Conservation (phyloP, 768 basidiomycete genomes). For the Xerocomellus amylosporus region DNA sequence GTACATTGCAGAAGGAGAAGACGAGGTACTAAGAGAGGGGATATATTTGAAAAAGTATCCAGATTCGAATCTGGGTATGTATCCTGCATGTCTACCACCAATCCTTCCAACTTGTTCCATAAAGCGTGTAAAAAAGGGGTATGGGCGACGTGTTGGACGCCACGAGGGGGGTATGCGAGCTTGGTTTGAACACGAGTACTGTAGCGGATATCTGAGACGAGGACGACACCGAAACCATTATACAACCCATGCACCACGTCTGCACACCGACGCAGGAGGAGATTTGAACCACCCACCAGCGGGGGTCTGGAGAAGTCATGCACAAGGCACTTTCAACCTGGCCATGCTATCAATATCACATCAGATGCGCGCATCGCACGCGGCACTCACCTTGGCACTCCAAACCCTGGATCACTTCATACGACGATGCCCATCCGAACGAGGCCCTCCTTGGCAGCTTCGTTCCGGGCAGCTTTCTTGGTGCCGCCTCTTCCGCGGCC, state of each 20-base stretch:
- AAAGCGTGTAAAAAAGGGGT: not conserved
- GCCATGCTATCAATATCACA: not conserved
- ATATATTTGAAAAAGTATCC: not conserved
- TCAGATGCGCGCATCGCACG: not conserved
- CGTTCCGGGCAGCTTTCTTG: conserved; percentile 78
- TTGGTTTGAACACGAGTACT: conserved; percentile 1
- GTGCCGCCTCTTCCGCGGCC: conserved; percentile 68
- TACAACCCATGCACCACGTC: conserved; percentile 46
- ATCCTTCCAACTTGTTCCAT: conserved; percentile 1
- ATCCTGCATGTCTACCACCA: not conserved
- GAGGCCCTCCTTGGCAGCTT: conserved; percentile 76
- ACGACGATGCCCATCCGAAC: conserved; percentile 54
- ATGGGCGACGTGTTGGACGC: not conserved
- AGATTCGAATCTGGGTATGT: not conserved
- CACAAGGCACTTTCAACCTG: conserved; percentile 28
- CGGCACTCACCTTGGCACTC: conserved; percentile 17
- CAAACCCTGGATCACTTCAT: conserved; percentile 18
- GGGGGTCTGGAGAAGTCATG: conserved; percentile 57
- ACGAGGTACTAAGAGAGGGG: not conserved
- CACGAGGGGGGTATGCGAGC: not conserved
- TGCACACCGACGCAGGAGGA: conserved; percentile 61
- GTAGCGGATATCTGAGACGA: not conserved
- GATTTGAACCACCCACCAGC: conserved; percentile 40
- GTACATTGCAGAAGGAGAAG: not conserved
- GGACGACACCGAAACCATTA: not conserved